A percentile compares a stretch with the other conserved stretches of the same genome.
Evolutionary conservation across 768 basidiomycete species (phyloP).

Genomic region (Lactarius sanguifluus): DNA sequence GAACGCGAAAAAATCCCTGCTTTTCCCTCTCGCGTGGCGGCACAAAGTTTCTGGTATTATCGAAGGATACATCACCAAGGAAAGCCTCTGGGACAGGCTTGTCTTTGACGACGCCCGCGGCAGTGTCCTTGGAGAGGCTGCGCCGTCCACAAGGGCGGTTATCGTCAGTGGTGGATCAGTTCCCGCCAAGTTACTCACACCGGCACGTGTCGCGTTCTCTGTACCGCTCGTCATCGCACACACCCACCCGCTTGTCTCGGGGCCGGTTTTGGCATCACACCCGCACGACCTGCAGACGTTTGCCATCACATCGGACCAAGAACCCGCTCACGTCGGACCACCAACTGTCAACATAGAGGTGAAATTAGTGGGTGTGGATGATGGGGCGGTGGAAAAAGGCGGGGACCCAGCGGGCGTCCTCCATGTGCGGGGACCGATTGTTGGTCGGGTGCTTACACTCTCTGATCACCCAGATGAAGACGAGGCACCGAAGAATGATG

Average conservation of each 20-base stretch:
- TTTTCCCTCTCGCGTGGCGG: slow-evolving; percentile 67
- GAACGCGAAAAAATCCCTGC: slow-evolving; percentile 52
- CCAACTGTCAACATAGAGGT: slow-evolving; percentile 85
- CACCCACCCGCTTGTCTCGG: slow-evolving; percentile 62
- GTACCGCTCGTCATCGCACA: slow-evolving; percentile 69
- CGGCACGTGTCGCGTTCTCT: slow-evolving; percentile 72
- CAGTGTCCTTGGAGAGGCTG: slow-evolving; percentile 57
- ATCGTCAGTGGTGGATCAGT: slow-evolving; percentile 68
- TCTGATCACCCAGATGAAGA: slow-evolving; percentile 42
- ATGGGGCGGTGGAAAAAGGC: slow-evolving; percentile 62
- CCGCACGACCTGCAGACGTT: slow-evolving; percentile 84
- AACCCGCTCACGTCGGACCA: slow-evolving; percentile 62
- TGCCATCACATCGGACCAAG: slow-evolving; percentile 37
- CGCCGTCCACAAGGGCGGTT: slow-evolving; percentile 62
- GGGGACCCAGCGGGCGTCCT: slow-evolving; percentile 64
- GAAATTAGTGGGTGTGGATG: slow-evolving; percentile 69
- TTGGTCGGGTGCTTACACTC: slow-evolving; percentile 52
- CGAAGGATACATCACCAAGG: slow-evolving; percentile 75
- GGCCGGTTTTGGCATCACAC: slow-evolving; percentile 80
- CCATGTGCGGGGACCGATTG: slow-evolving; percentile 68
- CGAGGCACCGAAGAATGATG: slow-evolving; percentile 28
- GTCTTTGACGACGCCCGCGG: slow-evolving; percentile 70
- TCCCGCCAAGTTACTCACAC: slow-evolving; percentile 50
- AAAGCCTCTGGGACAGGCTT: slow-evolving; percentile 81
- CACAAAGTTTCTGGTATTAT: slow-evolving; percentile 70